A percentile compares a stretch with the other conserved stretches of the same genome.
Evolutionary conservation across 2,329 filamentous ascomycete genomes (phyloP).

Genomic region (Elsinoe arachidis): DNA sequence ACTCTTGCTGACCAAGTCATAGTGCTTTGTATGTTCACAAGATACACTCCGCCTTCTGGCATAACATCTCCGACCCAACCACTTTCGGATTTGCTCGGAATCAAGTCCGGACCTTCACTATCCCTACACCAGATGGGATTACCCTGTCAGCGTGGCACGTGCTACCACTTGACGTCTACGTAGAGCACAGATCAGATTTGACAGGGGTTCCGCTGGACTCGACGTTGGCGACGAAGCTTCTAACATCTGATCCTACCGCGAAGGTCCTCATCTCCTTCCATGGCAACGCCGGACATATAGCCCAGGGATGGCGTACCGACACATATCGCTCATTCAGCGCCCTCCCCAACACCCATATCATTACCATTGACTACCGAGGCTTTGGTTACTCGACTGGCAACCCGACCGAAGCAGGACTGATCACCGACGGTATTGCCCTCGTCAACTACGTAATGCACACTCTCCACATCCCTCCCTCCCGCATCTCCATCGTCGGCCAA

Average conservation of each 20-base stretch:
- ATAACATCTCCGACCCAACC: constrained; percentile 67
- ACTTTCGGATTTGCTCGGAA: constrained; percentile 80
- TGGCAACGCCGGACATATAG: constrained; percentile 78
- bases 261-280: constrained; percentile 47
- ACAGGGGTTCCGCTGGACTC: constrained; percentile 44
- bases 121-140: constrained; percentile 67
- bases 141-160: constrained; percentile 85
- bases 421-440: constrained; percentile 65
- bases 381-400: constrained; percentile 73
- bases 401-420: constrained; percentile 72
- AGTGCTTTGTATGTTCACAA: constrained; percentile 81
- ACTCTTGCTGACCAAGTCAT: neutral
- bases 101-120: constrained; percentile 77
- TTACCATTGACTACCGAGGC: constrained; percentile 87
- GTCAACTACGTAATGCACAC: constrained; percentile 62
- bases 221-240: constrained; percentile 39
- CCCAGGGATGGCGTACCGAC: constrained; percentile 64
- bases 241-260: constrained; percentile 45
- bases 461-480: constrained; percentile 56
- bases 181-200: constrained; percentile 58
- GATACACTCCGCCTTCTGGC: constrained; percentile 63
- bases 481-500: constrained; percentile 76
- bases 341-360: constrained; percentile 64
- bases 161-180: constrained; percentile 68
- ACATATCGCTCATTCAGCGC: constrained; percentile 71